These are phyloP conservation scores for Agaricus bisporus DNA, from an alignment of 768 basidiomycete genomes.

Conservation along the genomic window DNA sequence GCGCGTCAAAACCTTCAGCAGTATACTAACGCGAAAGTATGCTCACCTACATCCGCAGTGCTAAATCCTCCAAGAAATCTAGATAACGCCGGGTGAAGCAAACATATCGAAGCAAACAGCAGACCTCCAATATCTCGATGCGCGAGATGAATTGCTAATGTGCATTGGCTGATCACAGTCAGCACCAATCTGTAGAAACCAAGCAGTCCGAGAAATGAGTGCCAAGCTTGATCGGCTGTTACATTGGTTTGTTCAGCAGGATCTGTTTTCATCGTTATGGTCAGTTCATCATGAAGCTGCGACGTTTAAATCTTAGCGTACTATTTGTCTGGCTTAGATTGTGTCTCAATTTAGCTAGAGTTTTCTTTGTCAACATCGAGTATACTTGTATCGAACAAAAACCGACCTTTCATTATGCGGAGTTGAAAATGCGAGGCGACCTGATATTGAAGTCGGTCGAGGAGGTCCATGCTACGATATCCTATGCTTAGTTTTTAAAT, in stretches of 20 bases:
- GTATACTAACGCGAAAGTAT: not conserved
- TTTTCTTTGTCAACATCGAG: too few species aligned
- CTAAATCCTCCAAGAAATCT: not conserved
- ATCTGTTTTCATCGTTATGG: not conserved
- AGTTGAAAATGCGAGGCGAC: conserved; percentile 7
- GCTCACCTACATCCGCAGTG: conserved; percentile 8
- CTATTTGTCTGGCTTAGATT: not conserved
- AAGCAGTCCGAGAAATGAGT: not conserved
- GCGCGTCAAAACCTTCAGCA: too few species aligned
- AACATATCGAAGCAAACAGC: conserved; percentile 1
- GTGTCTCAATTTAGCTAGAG: too few species aligned
- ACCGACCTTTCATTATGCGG: conserved; percentile 4
- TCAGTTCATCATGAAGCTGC: not conserved
- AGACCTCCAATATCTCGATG: conserved; percentile 1
- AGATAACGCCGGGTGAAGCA: not conserved
- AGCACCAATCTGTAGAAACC: not conserved
- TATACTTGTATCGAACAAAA: too few species aligned
- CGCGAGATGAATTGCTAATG: not conserved
- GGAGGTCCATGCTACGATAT: not conserved
- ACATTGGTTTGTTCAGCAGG: not conserved
- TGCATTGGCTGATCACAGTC: conserved; percentile 2
- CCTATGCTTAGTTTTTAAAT: too few species aligned
- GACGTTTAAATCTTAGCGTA: not conserved
- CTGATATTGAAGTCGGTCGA: not conserved
- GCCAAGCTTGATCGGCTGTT: not conserved